Conservation (phyloP, 1,284 basidiomycete species). For the Ceratobasidium sp. region DNA sequence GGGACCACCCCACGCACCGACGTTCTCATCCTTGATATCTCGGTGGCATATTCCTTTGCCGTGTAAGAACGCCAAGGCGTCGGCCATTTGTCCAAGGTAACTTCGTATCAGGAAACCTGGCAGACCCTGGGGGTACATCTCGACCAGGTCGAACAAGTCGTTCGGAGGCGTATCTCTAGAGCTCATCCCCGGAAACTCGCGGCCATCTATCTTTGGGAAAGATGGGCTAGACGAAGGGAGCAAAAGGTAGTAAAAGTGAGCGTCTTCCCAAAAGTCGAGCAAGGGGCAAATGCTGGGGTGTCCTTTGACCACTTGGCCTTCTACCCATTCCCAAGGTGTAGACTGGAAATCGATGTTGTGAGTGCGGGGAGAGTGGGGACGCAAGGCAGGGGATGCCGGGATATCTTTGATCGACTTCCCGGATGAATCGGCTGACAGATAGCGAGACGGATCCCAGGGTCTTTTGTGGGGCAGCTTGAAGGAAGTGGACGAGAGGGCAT, state of each 20-base stretch:
- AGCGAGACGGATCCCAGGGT: conserved; percentile 80
- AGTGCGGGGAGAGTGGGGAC: conserved; percentile 32
- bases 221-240: conserved; percentile 72
- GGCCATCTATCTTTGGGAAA: conserved; percentile 54
- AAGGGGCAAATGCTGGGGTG: conserved; percentile 95
- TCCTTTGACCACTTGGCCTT: conserved; percentile 77
- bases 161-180: conserved; percentile 44
- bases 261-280: conserved; percentile 98
- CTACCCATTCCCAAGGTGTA: conserved; percentile 64
- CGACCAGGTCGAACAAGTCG: conserved; percentile 97
- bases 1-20: conserved; percentile 62
- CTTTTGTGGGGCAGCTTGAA: conserved; percentile 74
- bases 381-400: neutral
- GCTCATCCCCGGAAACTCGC: conserved; percentile 33
- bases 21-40: conserved; percentile 99
- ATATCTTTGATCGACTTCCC: conserved; percentile 28
- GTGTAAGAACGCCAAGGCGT: conserved; percentile 92
- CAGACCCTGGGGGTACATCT: conserved; percentile 88
- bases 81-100: conserved; percentile 94
- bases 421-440: conserved; percentile 26
- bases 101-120: conserved; percentile 80
- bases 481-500: conserved; percentile 80
- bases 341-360: conserved; percentile 40
- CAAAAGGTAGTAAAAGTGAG: conserved; percentile 95
- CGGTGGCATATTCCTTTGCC: conserved; percentile 95